Percentiles rank a stretch among this genome's conserved stretches.
phyloP scores from a whole-genome alignment of 495 filamentous ascomycete genomes.

The Xylaria palmicola region DNA sequence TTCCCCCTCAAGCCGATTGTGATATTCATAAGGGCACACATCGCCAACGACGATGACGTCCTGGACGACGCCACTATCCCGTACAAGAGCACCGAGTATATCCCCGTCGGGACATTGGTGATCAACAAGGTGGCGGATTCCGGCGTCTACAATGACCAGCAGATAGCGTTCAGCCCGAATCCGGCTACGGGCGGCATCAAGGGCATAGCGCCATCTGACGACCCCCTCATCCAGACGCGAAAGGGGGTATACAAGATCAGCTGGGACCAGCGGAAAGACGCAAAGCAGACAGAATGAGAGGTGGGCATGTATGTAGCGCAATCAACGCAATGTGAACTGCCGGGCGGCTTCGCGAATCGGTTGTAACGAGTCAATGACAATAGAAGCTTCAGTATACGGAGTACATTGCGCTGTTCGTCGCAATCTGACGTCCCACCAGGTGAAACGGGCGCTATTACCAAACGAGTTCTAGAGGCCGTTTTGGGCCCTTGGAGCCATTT shows the following conservation, averaged over 20 bases:
- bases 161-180: not conserved
- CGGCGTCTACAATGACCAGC: not conserved
- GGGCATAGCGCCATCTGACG: not conserved
- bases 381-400: too few species aligned
- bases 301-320: too few species aligned
- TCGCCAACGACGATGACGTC: not conserved
- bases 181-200: not conserved
- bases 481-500: too few species aligned
- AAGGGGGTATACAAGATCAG: not conserved
- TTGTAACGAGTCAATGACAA: too few species aligned
- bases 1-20: not conserved
- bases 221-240: not conserved
- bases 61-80: not conserved
- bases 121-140: not conserved
- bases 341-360: too few species aligned
- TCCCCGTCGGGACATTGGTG: not conserved
- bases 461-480: too few species aligned
- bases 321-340: not conserved
- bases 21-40: not conserved
- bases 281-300: not conserved
- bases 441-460: too few species aligned
- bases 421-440: too few species aligned
- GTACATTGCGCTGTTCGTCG: too few species aligned
- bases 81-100: not conserved
- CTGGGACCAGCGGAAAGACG: not conserved